phyloP scores from a whole-genome alignment of 148 eudicot species.

The Silene uniflora region DNA sequence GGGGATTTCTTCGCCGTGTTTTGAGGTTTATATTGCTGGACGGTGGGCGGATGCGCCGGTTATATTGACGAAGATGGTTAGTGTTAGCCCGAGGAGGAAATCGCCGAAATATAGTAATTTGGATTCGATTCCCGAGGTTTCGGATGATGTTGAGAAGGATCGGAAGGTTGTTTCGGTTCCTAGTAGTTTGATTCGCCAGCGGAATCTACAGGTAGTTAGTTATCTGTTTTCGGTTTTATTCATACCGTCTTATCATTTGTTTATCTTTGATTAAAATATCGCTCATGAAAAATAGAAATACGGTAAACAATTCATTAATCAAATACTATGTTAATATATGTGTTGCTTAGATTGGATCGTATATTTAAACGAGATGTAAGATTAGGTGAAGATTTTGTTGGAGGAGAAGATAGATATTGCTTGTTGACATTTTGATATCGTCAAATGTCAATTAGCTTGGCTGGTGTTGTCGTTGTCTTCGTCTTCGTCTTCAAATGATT shows the following conservation, averaged over 20 bases:
- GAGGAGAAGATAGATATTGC: not conserved
- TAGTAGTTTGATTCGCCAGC: conserved; percentile 35
- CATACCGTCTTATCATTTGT: too few species aligned
- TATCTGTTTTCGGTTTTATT: not conserved
- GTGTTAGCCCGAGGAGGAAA: conserved; percentile 58
- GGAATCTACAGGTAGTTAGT: conserved; percentile 52
- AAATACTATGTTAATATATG: too few species aligned
- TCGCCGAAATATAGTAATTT: conserved; percentile 35
- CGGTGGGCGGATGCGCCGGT: conserved; percentile 69
- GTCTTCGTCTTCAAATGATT: too few species aligned
- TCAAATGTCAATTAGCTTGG: not conserved
- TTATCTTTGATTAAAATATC: not conserved
- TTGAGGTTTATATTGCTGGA: conserved; percentile 92
- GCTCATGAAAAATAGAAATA: too few species aligned
- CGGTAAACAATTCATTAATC: too few species aligned
- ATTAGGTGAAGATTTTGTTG: not conserved
- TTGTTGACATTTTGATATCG: too few species aligned
- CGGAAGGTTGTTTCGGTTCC: conserved; percentile 14
- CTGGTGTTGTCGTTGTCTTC: not conserved
- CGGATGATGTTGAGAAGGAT: conserved; percentile 65
- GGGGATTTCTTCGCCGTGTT: conserved; percentile 53
- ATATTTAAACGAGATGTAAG: not conserved
- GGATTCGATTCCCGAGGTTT: conserved; percentile 75
- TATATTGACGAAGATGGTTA: conserved; percentile 67
- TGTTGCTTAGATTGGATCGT: not conserved